Conservation (phyloP, 176 grass and related monocot species). For the Lolium multiflorum region DNA sequence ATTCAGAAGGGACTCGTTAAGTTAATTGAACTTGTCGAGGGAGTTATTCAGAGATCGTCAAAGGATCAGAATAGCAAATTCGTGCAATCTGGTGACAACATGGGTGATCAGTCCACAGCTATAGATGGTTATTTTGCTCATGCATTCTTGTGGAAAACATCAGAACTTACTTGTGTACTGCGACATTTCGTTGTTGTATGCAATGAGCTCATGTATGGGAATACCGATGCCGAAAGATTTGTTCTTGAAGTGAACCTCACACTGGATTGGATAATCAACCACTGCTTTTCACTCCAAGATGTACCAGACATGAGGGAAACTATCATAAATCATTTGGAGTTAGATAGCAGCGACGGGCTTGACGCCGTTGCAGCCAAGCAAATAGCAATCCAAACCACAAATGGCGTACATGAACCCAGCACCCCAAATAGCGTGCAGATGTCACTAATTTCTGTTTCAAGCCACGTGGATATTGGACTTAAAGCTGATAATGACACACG, state of each 20-base stretch:
- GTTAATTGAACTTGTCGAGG: slow-evolving; percentile 84
- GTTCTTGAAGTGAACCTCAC: slow-evolving; percentile 57
- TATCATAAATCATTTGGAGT: slow-evolving; percentile 72
- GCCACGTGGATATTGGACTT: slow-evolving; percentile 34
- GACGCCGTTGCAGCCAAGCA: slow-evolving; percentile 45
- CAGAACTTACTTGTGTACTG: slow-evolving; percentile 69
- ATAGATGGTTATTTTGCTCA: slow-evolving; percentile 69
- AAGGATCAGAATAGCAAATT: slow-evolving; percentile 53
- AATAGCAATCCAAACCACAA: slow-evolving; percentile 32
- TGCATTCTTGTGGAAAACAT: slow-evolving; percentile 84
- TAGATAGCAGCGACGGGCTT: slow-evolving; percentile 51
- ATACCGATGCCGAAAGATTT: slow-evolving; percentile 66
- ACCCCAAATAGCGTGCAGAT: slow-evolving; percentile 24
- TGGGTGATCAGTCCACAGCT: slow-evolving; percentile 8
- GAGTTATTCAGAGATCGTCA: slow-evolving; percentile 69
- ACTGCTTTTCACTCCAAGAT: slow-evolving; percentile 93
- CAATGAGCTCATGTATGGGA: slow-evolving; percentile 70
- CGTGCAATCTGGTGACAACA: slow-evolving; percentile 36
- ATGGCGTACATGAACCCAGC: slow-evolving; percentile 45
- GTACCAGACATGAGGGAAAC: slow-evolving; percentile 90
- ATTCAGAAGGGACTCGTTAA: slow-evolving; percentile 61
- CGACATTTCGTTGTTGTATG: slow-evolving; percentile 72
- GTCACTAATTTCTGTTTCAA: slow-evolving; percentile 25
- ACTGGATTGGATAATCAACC: slow-evolving; percentile 81
- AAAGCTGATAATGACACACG: slow-evolving; percentile 32